Conservation (phyloP, 169 alveolate genomes). For the Besnoitia besnoiti region DNA sequence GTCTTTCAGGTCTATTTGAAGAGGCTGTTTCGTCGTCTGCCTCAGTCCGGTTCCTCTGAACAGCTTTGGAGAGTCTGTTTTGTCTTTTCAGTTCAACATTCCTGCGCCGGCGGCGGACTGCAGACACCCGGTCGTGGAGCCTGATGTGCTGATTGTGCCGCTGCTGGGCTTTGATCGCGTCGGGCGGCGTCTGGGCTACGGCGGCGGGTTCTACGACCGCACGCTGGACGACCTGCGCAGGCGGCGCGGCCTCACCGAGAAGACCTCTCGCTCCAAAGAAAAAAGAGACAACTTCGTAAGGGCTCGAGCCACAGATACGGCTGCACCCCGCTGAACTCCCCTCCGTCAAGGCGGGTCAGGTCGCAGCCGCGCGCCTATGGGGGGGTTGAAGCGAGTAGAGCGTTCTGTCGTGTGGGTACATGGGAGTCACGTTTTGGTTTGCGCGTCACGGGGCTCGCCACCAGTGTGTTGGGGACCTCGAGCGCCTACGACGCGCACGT, state of each 20-base stretch:
- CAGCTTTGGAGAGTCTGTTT: background rate
- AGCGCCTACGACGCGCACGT: no score
- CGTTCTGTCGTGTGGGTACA: no score
- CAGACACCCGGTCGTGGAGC: background rate
- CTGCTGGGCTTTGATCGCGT: background rate
- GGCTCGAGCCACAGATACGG: no score
- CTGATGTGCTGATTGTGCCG: conserved; percentile 9
- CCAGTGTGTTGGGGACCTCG: no score
- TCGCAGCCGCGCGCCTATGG: no score
- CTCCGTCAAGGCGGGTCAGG: no score
- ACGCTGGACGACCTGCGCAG: background rate
- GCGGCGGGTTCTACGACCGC: conserved; percentile 15
- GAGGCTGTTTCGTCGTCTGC: background rate
- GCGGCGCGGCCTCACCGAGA: background rate
- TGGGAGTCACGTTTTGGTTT: no score
- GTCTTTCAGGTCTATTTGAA: background rate
- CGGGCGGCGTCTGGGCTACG: background rate
- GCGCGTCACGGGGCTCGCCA: no score
- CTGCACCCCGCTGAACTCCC: no score
- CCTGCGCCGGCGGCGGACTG: background rate
- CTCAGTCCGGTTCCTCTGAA: background rate
- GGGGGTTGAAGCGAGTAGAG: no score
- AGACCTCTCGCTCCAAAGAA: background rate
- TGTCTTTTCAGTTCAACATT: background rate
- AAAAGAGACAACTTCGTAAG: background rate